Base-by-base conservation (phyloP, 768 basidiomycete genomes). In the Cubamyces lactineus region DNA sequence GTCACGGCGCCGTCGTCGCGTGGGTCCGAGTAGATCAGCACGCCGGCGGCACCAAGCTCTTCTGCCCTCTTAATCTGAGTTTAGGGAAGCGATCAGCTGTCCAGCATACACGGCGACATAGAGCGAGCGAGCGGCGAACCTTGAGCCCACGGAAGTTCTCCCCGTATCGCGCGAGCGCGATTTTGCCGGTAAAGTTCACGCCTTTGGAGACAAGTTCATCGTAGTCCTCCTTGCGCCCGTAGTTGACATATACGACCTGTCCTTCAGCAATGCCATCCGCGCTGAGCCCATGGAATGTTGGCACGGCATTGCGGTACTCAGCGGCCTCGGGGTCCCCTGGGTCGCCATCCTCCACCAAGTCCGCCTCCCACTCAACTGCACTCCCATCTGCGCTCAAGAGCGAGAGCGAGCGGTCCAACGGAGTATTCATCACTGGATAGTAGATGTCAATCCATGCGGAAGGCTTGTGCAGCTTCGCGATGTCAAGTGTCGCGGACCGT, bases 91-190 rank as follows among this genome's bases (percentile, higher is more conserved):
- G 43, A 46, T 51, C 21, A 42, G 47, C 24, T 6, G 17, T 16
- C 41, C 34, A 11, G 34, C 8, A 26, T 8, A 41, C 8, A 19
- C 5, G 28, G 28, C 28, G 28, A 28, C 16, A 16, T 23, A 42
- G 4, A 47, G 15, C 41, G 41, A 16, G 19, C 11, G 11, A 8
- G 19, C 46, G 26, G 12, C 47, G 6, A 28, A 90, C 88, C 81
- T 95, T 97, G n/a, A 98, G 79, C 11, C 96, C 96, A 65, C 96
- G 87, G 78, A 92, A 92, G 61, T 83, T 79, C n/a, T 71, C 77
- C 16, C 89, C 90, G 71, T 95, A 96, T 48, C 93, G 87, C 26
- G 82, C 81, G 23, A 97, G 78, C 39, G 88, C 87, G 57, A 97
- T 86, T 69, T 88, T 91, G 55, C 88, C 92, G 0, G 82, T 86